Evolutionary conservation across 768 basidiomycete species (phyloP), one percentile per base, ranked within the genome.

Genomic region (Russula brevipes): DNA sequence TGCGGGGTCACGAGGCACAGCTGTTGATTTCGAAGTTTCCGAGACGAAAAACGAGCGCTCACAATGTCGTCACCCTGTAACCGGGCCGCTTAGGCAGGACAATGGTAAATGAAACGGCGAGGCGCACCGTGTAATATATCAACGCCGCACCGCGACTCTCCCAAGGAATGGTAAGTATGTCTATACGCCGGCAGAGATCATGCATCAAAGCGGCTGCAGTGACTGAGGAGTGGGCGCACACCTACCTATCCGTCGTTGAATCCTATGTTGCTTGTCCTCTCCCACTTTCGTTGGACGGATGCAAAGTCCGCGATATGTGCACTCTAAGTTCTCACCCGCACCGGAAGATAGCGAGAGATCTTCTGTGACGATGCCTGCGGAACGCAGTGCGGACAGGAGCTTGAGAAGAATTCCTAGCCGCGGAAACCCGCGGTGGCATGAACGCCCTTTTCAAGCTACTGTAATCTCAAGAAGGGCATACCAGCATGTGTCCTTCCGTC

Each of bases 31-130:
- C 31, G 30, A 31, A 19, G 58, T 7, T 41, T 12, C 10, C 33
- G 9, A 46, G 17, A 17, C 10, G 47, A 10, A 49, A 11, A 35
- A 46, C 46, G 36, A 46, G 55, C 54, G 61, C 89, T 68, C 68
- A 93, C 93, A 57, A 96, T 91, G 69, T 95, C 91, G 70, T 96
- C 94, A 2, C 94, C 94, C 86, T 87, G 54, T 11, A 35, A n/a
- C 38, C 38, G 24, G 16, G 14, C 17, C 16, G 24, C 55, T 33
- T 63, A 3, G 54, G 16, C 44, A 51, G 38, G 45, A 24, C 9
- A 9, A 24, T 44, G 16, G 4, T 42, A 12, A 36, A 51, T 12
- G 14, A 4, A 14, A 19, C 17, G 51, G 42, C 17, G 51, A 36
- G 46, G 74, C 81, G 69, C 65, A 88, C 91, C 1, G 94, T 96